phyloP scores from a whole-genome alignment of 2,329 filamentous ascomycete species.

The Colletotrichum chrysophilum region DNA sequence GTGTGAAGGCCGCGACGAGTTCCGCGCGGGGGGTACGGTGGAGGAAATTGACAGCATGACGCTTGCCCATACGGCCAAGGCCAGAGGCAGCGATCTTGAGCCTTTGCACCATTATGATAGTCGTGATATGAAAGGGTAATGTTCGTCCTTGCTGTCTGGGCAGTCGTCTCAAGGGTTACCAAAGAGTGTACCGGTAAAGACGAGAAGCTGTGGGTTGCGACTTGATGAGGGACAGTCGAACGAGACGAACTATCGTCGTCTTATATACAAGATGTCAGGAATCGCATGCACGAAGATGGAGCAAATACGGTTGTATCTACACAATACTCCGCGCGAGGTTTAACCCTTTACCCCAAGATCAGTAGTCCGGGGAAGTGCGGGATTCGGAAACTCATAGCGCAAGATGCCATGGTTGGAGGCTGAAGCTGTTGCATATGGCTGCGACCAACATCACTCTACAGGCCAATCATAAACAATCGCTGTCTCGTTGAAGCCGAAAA shows the following conservation, averaged over 20 bases:
- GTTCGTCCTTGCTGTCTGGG: accelerated
- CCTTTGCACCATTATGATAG: constrained; percentile 18
- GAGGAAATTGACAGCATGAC: constrained; percentile 54
- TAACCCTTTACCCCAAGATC: background rate
- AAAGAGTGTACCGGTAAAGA: accelerated
- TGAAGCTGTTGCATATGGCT: background rate
- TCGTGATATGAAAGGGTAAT: accelerated
- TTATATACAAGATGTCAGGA: background rate
- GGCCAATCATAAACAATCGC: background rate
- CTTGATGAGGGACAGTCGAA: background rate
- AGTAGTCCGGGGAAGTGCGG: background rate
- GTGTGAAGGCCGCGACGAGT: constrained; percentile 54
- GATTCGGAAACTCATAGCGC: background rate
- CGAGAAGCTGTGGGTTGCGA: background rate
- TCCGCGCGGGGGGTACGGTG: constrained; percentile 49
- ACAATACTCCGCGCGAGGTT: background rate
- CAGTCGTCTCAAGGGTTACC: background rate
- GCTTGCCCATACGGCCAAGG: constrained; percentile 57
- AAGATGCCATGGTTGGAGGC: background rate
- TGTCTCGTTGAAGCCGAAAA: background rate
- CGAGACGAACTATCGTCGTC: background rate
- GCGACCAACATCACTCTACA: background rate
- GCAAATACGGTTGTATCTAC: background rate
- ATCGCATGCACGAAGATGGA: background rate
- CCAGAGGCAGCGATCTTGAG: constrained; percentile 52